phyloP scores from a whole-genome alignment of 352 stramenopile species.

The Discostella stelligera region DNA sequence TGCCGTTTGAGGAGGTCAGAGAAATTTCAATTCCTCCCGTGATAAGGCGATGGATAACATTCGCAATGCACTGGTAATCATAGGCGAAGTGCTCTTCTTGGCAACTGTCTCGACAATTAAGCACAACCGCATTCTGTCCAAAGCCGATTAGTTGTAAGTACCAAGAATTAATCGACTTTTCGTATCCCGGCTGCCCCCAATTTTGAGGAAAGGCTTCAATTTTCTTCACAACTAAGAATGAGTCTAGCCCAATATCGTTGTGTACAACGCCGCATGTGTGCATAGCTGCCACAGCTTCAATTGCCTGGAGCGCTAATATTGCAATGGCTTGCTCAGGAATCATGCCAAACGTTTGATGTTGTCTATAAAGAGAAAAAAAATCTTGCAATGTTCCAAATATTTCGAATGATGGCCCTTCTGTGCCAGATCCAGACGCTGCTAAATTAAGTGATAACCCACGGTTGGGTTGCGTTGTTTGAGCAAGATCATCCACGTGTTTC shows the following conservation, averaged over 20 bases:
- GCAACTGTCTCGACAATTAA: slow-evolving; percentile 27
- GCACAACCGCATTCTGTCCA: slow-evolving; percentile 43
- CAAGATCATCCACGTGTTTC: slow-evolving; percentile 8
- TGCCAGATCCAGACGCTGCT: slow-evolving; percentile 5
- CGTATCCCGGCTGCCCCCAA: not conserved
- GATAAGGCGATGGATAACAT: slow-evolving; percentile 48
- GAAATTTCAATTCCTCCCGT: slow-evolving; percentile 46
- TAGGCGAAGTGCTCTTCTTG: slow-evolving; percentile 35
- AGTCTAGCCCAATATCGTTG: slow-evolving; percentile 53
- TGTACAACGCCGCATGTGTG: slow-evolving; percentile 47
- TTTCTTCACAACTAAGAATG: slow-evolving; percentile 50
- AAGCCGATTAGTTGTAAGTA: slow-evolving; percentile 50
- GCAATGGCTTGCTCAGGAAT: slow-evolving; percentile 47
- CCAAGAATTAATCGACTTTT: slow-evolving; percentile 26
- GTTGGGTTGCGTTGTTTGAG: not conserved
- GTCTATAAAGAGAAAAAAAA: slow-evolving; percentile 43
- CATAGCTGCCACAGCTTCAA: slow-evolving; percentile 45
- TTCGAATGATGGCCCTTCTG: slow-evolving; percentile 2
- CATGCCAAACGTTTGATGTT: slow-evolving; percentile 49
- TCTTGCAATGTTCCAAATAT: slow-evolving; percentile 53
- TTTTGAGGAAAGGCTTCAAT: slow-evolving; percentile 8
- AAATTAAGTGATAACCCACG: slow-evolving; percentile 14
- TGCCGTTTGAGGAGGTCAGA: slow-evolving; percentile 16
- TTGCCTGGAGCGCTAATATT: slow-evolving; percentile 34
- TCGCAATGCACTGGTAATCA: slow-evolving; percentile 55